phyloP scores from a whole-genome alignment of 2,329 filamentous ascomycete species.

The Colletotrichum phormii region DNA sequence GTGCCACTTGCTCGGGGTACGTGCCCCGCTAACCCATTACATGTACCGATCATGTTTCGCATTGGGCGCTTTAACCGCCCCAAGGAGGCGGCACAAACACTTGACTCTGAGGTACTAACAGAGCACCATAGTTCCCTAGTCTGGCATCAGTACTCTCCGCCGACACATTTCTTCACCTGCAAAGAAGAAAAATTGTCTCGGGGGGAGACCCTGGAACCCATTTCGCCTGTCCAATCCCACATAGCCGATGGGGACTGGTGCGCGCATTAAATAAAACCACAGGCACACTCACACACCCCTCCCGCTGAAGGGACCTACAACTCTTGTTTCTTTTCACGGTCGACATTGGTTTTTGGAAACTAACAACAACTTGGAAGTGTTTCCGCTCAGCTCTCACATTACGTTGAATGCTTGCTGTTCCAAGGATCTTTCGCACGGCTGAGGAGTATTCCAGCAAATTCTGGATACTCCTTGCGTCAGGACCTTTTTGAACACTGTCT shows the following conservation, averaged over 20 bases:
- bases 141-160: neutral
- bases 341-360: neutral
- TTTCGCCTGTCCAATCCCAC: conserved; percentile 12
- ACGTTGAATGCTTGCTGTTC: conserved; percentile 29
- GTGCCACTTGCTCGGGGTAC: neutral
- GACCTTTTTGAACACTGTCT: conserved; percentile 47
- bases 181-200: neutral
- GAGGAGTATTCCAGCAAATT: conserved; percentile 69
- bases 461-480: conserved; percentile 76
- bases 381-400: neutral
- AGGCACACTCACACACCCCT: neutral
- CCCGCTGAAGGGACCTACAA: neutral
- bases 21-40: conserved; percentile 6
- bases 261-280: conserved; percentile 22
- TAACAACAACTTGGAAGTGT: neutral
- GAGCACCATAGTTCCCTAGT: neutral
- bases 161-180: neutral
- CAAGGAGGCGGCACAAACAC: neutral
- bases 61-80: conserved; percentile 2
- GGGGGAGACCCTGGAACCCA: conserved; percentile 5
- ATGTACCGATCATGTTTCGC: conserved; percentile 10
- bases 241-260: conserved; percentile 13
- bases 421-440: conserved; percentile 62
- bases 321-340: neutral
- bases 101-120: neutral